phyloP scores from a whole-genome alignment of 2,329 filamentous ascomycete species.

The Ophiostoma montium region DNA sequence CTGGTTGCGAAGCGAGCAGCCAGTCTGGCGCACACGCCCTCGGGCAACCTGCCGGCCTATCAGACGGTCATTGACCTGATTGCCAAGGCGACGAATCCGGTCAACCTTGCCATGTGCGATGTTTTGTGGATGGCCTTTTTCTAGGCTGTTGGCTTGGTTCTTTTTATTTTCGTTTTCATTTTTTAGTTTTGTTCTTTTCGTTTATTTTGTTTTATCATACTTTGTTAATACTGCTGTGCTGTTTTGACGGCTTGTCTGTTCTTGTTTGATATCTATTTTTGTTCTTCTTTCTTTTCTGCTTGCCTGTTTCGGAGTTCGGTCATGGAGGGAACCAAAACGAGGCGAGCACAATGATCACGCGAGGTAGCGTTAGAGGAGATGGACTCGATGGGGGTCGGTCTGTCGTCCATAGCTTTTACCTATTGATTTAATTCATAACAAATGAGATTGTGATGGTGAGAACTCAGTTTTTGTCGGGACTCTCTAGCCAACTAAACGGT shows the following conservation, averaged over 20 bases:
- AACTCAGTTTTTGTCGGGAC: too few relatives aligned
- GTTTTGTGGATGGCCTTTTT: constrained; percentile 96
- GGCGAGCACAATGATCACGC: neutral
- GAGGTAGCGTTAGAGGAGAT: neutral
- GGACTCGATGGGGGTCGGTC: neutral
- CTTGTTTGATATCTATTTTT: neutral
- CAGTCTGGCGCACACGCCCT: constrained; percentile 64
- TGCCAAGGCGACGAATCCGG: constrained; percentile 82
- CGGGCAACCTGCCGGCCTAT: constrained; percentile 77
- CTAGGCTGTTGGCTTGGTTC: constrained; percentile 25
- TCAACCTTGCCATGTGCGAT: constrained; percentile 77
- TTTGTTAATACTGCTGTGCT: neutral
- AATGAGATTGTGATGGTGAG: too few relatives aligned
- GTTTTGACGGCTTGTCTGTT: neutral
- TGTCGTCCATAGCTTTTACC: neutral
- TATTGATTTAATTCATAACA: neutral
- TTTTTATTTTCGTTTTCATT: constrained; percentile 15
- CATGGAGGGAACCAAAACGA: neutral
- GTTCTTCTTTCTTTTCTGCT: neutral
- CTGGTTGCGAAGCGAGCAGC: constrained; percentile 83
- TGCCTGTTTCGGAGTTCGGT: neutral
- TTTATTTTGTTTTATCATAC: neutral
- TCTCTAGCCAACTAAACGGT: too few relatives aligned
- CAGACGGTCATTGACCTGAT: constrained; percentile 95
- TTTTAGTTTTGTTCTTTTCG: neutral